A percentile compares a stretch with the other conserved stretches of the same genome.
phyloP scores from a whole-genome alignment of 78 protist genomes.

The Dictyostelium intermedium region DNA sequence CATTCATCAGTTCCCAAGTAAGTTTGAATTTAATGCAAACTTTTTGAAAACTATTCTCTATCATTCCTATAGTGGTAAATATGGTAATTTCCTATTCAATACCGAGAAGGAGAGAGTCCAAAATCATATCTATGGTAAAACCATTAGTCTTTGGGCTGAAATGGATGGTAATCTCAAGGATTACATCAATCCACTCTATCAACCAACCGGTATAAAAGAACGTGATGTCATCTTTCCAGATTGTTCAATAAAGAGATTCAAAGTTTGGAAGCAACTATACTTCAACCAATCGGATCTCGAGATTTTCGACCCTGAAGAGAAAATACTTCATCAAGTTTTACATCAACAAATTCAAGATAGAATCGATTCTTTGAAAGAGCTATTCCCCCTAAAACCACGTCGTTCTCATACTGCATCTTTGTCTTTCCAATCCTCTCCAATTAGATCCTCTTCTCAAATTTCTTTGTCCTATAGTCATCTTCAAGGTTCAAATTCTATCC shows the following conservation, averaged over 20 bases:
- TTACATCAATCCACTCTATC: constrained; percentile 44
- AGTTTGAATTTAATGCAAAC: constrained; percentile 91
- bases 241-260: constrained; percentile 42
- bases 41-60: constrained; percentile 46
- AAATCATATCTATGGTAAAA: constrained; percentile 24
- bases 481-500: not conserved
- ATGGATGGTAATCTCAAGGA: constrained; percentile 5
- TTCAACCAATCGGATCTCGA: constrained; percentile 33
- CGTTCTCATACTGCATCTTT: constrained; percentile 64
- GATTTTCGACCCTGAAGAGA: constrained; percentile 36
- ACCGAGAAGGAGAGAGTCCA: constrained; percentile 49
- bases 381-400: constrained; percentile 8
- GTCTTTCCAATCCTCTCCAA: constrained; percentile 6
- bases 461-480: not conserved
- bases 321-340: constrained; percentile 6
- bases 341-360: constrained; percentile 19
- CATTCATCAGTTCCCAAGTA: constrained; percentile 54
- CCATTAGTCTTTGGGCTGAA: constrained; percentile 73
- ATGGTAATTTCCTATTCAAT: constrained; percentile 80
- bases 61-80: constrained; percentile 50
- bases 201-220: not conserved
- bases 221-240: constrained; percentile 55
- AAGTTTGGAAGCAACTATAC: constrained; percentile 49
- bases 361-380: not conserved
- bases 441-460: not conserved